Conservation (phyloP, 192 early-diverging fungal species). For the Backusella australiensis region DNA sequence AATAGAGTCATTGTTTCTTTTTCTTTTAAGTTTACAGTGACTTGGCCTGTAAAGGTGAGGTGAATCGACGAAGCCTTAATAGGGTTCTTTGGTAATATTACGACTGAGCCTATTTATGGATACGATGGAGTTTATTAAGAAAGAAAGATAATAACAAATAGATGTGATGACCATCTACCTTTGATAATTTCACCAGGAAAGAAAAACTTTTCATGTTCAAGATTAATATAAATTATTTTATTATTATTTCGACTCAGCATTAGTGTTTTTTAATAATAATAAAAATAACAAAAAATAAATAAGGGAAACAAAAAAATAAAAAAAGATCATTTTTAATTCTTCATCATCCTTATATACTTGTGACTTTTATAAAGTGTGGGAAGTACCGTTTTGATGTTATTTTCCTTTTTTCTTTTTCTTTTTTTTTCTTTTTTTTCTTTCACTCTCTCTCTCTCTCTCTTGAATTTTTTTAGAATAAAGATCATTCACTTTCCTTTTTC, state of each 20-base stretch:
- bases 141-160: not conserved
- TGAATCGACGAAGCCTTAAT: conserved; percentile 27
- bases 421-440: not conserved
- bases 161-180: conserved; percentile 14
- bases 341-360: not conserved
- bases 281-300: not conserved
- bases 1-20: conserved; percentile 28
- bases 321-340: not conserved
- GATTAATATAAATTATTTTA: conserved; percentile 26
- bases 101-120: conserved; percentile 21
- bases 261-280: too few relatives aligned
- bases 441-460: not conserved
- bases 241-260: conserved; percentile 17
- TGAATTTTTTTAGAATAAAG: not conserved
- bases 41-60: conserved; percentile 31
- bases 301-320: not conserved
- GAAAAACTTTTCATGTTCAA: conserved; percentile 38
- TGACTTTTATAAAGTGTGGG: not conserved
- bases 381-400: not conserved
- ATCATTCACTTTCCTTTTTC: not conserved
- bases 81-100: conserved; percentile 25
- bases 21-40: conserved; percentile 28
- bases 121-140: not conserved
- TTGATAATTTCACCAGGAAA: conserved; percentile 38
- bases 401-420: not conserved